Base-by-base conservation (phyloP, 306 rosid genomes). In the Nissolia schottii region DNA sequence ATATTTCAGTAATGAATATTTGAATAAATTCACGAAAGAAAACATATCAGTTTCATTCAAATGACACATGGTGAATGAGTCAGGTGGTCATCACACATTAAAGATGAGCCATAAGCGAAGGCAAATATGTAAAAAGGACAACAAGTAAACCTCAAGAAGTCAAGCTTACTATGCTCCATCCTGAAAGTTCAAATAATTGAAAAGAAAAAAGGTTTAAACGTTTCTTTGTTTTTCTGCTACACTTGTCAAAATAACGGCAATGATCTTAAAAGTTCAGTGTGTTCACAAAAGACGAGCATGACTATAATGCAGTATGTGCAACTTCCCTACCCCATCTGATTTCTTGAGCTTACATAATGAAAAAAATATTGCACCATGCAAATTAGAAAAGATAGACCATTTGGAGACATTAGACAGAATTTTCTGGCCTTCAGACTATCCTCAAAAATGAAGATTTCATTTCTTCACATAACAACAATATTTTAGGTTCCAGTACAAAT, bases 1-100 rank as follows among this genome's bases (percentile, higher is more conserved):
- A 78, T 54, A 79, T 71, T 78, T 87, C 49, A 64, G 66, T 25
- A 35, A 55, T 15, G 45, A 67, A 54, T 27, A 56, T 24, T 58
- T 60, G 18, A 63, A 27, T 10, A 16, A 38, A 40, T 48, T 55
- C 64, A 43, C 1, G 6, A 28, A n/a, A 24, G 51, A 41, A 67
- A 67, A 35, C 51, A 51, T 35, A 77, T 73, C 18, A 73, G 53
- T 27, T 57, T 29, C 71, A 40, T 56, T 78, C 37, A 24, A 73
- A 37, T 31, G 32, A 60, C 11, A 45, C 74, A 41, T 15, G 22
- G 50, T 73, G 56, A 53, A 60, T 43, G 55, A 53, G 29, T 60
- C 43, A 23, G 59, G 4, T 31, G 22, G 61, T 23, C 46, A 31
- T 80, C 29, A 31, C 68, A 24, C 46, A 38, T 80, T 51, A 31